Percentiles rank a stretch among this genome's conserved stretches.
Evolutionary conservation across 129 eudicot genomes (phyloP).

Genomic region (Oenanthe sinensis): DNA sequence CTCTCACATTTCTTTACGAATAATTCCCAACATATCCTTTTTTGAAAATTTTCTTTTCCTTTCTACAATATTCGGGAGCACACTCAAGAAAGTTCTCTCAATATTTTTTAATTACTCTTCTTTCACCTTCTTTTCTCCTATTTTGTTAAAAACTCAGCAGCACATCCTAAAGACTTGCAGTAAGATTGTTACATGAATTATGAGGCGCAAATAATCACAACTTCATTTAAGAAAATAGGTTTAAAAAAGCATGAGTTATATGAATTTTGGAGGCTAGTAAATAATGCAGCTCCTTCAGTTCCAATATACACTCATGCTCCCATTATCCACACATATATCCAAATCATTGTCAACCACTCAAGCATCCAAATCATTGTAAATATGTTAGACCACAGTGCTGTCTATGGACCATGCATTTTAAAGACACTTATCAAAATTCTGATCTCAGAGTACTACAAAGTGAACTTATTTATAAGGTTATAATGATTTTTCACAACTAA

Average conservation of each 20-base stretch:
- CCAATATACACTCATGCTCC: background rate
- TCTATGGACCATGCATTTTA: background rate
- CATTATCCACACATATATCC: background rate
- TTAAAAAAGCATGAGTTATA: background rate
- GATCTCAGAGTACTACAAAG: background rate
- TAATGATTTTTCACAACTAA: background rate
- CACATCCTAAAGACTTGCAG: background rate
- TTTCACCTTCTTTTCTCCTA: no score
- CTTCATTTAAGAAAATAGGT: background rate
- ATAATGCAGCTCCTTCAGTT: background rate
- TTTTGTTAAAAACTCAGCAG: no score
- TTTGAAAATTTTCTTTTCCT: no score
- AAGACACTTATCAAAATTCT: background rate
- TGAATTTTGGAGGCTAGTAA: background rate
- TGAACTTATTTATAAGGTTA: background rate
- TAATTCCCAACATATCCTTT: no score
- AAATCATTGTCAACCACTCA: slow-evolving; percentile 5
- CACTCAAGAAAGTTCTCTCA: no score
- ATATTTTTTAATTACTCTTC: no score
- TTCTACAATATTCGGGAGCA: no score
- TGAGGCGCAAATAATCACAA: background rate
- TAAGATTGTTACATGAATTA: background rate
- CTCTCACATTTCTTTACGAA: no score
- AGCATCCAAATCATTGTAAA: background rate
- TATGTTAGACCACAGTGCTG: background rate